Evolutionary conservation across 2,329 filamentous ascomycete species (phyloP).

Genomic region (Pezicula radicicola): DNA sequence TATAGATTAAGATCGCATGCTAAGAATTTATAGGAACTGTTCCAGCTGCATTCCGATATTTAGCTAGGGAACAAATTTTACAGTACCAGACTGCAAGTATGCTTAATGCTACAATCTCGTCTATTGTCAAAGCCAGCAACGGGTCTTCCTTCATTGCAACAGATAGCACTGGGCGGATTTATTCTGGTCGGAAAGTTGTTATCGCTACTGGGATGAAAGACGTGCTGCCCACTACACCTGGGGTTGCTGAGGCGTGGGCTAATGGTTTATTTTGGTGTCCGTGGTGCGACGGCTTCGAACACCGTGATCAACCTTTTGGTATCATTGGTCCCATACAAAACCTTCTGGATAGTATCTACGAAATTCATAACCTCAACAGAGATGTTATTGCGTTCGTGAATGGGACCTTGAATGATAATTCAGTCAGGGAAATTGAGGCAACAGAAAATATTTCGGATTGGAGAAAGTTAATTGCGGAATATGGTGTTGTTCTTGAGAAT

Average conservation of each 20-base stretch:
- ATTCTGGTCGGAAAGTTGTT: slow-evolving; percentile 48
- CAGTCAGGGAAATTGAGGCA: slow-evolving; percentile 26
- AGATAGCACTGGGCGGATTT: slow-evolving; percentile 28
- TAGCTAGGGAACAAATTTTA: slow-evolving; percentile 40
- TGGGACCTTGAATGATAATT: slow-evolving; percentile 48
- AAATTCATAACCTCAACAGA: slow-evolving; percentile 51
- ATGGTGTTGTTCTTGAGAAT: slow-evolving; percentile 54
- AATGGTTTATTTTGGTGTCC: slow-evolving; percentile 62
- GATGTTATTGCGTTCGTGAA: slow-evolving; percentile 44
- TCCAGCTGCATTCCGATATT: slow-evolving; percentile 28
- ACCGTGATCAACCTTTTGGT: slow-evolving; percentile 55
- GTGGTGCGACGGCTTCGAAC: slow-evolving; percentile 63
- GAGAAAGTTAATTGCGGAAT: slow-evolving; percentile 44
- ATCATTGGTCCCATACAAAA: slow-evolving; percentile 45
- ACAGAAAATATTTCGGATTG: slow-evolving; percentile 42
- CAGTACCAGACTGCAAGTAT: slow-evolving; percentile 47
- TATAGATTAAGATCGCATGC: slow-evolving; percentile 15
- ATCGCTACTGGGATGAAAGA: slow-evolving; percentile 52
- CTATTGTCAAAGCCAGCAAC: slow-evolving; percentile 29
- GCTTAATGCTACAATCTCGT: slow-evolving; percentile 48
- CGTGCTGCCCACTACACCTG: slow-evolving; percentile 47
- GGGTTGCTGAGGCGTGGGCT: slow-evolving; percentile 52
- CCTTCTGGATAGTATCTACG: slow-evolving; percentile 42
- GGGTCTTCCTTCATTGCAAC: slow-evolving; percentile 45
- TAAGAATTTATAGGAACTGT: slow-evolving; percentile 20